A percentile compares a stretch with the other conserved stretches of the same genome.
Conservation (phyloP, 257 asterid species). For the Solanum chaucha region DNA sequence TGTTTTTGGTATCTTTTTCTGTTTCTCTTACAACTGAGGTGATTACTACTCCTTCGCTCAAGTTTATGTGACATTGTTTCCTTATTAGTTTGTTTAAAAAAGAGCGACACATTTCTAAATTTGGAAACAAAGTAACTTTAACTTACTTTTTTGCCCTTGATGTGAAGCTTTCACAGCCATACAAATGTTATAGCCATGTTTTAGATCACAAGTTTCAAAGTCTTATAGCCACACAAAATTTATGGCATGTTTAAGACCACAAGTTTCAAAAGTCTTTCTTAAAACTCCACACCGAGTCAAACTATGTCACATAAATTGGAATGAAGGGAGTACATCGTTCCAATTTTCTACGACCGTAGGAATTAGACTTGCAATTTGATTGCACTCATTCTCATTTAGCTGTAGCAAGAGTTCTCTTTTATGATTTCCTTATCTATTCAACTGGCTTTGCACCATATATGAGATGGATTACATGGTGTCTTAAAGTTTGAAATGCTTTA, state of each 20-base stretch:
- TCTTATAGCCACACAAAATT: background rate
- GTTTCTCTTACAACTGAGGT: background rate
- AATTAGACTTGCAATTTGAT: background rate
- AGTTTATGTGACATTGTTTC: background rate
- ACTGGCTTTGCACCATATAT: background rate
- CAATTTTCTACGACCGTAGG: background rate
- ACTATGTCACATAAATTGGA: background rate
- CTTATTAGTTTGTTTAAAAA: background rate
- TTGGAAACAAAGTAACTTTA: background rate
- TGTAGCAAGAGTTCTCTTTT: background rate
- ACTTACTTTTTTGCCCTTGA: background rate
- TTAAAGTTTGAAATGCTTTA: background rate
- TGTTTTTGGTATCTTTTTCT: background rate
- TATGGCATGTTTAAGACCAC: background rate
- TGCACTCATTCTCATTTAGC: background rate
- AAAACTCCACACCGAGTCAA: background rate
- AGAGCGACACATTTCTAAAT: background rate
- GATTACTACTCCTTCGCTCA: background rate
- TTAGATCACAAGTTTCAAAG: background rate
- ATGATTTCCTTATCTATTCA: background rate
- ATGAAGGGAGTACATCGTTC: background rate
- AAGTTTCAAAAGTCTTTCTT: background rate
- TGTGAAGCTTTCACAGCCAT: background rate
- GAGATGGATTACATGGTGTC: background rate
- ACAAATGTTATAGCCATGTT: background rate